Percentiles rank a stretch among this genome's conserved stretches.
These are phyloP conservation scores for Tephrocybe sp. DNA, from an alignment of 768 basidiomycete genomes.

Conservation along the genomic window DNA sequence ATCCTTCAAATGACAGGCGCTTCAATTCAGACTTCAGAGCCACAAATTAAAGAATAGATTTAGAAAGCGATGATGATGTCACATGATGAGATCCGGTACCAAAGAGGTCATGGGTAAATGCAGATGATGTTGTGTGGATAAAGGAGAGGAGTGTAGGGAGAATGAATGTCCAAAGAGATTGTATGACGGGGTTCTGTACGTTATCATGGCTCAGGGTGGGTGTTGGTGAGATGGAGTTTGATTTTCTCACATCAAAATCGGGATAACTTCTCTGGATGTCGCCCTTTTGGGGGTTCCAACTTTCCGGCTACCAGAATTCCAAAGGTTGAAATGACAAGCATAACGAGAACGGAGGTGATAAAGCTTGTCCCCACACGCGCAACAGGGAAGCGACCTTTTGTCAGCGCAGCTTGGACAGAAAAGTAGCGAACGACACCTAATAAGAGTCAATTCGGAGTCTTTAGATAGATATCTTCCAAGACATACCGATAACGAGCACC, in stretches of 20 bases:
- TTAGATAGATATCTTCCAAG: background rate
- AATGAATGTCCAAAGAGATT: no score
- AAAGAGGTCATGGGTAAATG: no score
- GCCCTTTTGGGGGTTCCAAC: slow-evolving; percentile 10
- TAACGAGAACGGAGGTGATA: slow-evolving; percentile 16
- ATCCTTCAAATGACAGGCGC: no score
- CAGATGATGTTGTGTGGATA: no score
- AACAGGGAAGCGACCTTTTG: slow-evolving; percentile 22
- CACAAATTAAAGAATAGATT: no score
- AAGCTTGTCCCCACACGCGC: slow-evolving; percentile 16
- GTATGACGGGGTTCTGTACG: no score
- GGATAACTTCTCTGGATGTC: background rate
- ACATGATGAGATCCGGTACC: no score
- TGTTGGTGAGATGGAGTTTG: background rate
- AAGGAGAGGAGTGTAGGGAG: no score
- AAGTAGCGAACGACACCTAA: slow-evolving; percentile 22
- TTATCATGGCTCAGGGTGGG: no score
- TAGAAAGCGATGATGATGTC: no score
- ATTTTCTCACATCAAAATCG: slow-evolving; percentile 9
- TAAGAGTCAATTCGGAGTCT: background rate
- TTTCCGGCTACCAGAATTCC: slow-evolving; percentile 19
- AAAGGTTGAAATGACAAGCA: slow-evolving; percentile 20
- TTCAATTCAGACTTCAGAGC: no score
- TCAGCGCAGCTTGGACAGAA: slow-evolving; percentile 21
- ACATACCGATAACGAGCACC: slow-evolving; percentile 21